phyloP scores from a whole-genome alignment of 352 stramenopile species.

The Phytophthora pistaciae region DNA sequence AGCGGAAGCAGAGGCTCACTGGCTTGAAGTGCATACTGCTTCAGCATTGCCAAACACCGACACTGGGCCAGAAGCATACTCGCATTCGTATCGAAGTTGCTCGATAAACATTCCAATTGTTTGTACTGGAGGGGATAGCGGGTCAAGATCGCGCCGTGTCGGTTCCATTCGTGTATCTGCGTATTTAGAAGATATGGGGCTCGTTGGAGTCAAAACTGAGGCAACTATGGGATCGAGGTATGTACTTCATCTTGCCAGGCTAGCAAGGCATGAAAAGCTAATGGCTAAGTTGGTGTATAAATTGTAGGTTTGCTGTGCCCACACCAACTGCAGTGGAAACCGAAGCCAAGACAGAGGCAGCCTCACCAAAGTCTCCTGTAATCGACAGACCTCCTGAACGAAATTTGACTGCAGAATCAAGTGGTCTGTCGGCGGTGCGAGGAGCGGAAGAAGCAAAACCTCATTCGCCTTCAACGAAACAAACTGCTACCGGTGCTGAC shows the following conservation, averaged over 20 bases:
- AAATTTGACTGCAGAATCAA: slow-evolving; percentile 6
- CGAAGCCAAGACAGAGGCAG: slow-evolving; percentile 3
- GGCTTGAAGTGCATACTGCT: slow-evolving; percentile 40
- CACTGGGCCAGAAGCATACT: slow-evolving; percentile 24
- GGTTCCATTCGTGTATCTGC: slow-evolving; percentile 45
- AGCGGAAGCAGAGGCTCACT: slow-evolving; percentile 45
- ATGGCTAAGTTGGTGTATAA: background rate
- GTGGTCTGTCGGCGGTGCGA: slow-evolving; percentile 16
- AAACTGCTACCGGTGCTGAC: background rate
- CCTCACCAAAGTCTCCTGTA: background rate
- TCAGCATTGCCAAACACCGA: slow-evolving; percentile 19
- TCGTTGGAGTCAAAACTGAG: slow-evolving; percentile 6
- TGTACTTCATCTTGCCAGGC: background rate
- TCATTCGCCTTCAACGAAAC: slow-evolving; percentile 2
- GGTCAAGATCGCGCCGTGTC: slow-evolving; percentile 12
- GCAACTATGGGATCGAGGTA: slow-evolving; percentile 6
- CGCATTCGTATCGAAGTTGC: slow-evolving; percentile 53
- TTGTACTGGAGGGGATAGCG: slow-evolving; percentile 8
- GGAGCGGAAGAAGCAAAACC: slow-evolving; percentile 24
- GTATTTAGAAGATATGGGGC: slow-evolving; percentile 49
- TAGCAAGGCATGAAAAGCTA: background rate
- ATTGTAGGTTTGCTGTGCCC: slow-evolving; percentile 13
- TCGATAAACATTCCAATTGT: slow-evolving; percentile 71
- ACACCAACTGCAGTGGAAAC: slow-evolving; percentile 15
- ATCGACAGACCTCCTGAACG: background rate